These are phyloP conservation scores for Arthrobotrys pseudoclavata DNA, from an alignment of 2,329 filamentous ascomycete genomes.

Conservation along the genomic window DNA sequence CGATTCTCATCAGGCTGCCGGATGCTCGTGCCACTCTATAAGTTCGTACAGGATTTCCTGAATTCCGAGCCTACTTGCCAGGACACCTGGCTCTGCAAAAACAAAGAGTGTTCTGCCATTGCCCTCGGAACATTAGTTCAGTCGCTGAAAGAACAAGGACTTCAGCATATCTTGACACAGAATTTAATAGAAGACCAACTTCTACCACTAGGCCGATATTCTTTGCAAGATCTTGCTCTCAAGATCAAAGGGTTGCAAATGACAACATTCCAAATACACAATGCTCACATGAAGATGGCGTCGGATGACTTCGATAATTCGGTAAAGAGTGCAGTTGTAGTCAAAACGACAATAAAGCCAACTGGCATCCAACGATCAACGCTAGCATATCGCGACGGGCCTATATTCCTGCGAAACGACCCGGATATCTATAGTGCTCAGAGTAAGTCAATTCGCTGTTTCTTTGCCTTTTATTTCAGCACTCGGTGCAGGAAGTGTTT, in stretches of 20 bases:
- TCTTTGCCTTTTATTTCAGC: background rate
- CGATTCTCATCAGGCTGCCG: background rate
- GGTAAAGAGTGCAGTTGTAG: background rate
- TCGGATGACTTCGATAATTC: background rate
- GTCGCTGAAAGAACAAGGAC: slow-evolving; percentile 1
- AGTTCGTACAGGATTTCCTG: background rate
- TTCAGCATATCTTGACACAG: slow-evolving; percentile 1
- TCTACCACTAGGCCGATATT: background rate
- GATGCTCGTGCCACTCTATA: background rate
- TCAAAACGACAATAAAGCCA: background rate
- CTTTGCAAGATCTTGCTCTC: background rate
- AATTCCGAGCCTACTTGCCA: background rate
- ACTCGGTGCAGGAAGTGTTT: background rate
- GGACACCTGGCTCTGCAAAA: background rate
- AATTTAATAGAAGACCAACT: background rate
- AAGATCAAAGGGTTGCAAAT: background rate
- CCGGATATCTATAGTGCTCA: background rate
- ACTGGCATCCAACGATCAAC: too few species aligned
- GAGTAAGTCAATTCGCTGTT: background rate
- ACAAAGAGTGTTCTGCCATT: slow-evolving; percentile 10
- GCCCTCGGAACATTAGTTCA: slow-evolving; percentile 25
- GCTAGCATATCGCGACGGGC: too few species aligned
- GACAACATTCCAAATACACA: background rate
- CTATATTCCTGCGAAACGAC: background rate
- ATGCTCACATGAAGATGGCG: background rate